Base-by-base conservation (phyloP, 306 rosid genomes). In the Dryas drummondii region DNA sequence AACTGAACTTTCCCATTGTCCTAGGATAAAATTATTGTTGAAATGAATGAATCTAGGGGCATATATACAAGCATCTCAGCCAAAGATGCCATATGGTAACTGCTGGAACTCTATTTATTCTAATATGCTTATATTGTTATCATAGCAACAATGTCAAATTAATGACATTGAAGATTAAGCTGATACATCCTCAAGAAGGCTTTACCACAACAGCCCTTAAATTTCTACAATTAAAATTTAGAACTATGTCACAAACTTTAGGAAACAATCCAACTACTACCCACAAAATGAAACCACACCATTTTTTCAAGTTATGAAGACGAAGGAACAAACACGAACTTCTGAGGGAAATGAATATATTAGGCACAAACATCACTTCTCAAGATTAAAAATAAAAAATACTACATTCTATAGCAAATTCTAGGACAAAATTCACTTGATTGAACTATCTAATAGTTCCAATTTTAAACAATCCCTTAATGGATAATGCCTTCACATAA, bases 401-500 rank as follows among this genome's bases (percentile, higher is more conserved):
- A 14, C 22, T 9, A 37, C 37, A 1, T 7, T 5, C 40, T 57
- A 4, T 17, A 19, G 62, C 62, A 19, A 57, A 32, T 57, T 22
- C 40, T 57, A 14, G n/a, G 55, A 51, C 55, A 51, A 4, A 50
- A 14, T 13, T 51, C 55, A 51, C 6, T 14, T 51, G 55, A 51
- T 11, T 32, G 13, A 51, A 51, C 14, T 51, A 51, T 13, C 55
- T 14, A 51, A 12, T 11, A 51, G 4, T 51, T 51, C 55, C 4
- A 51, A 51, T 0, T 51, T 51, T 11, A 51, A 51, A 51, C 55
- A 51, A 4, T 4, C 17, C 11, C 11, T 42, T 44, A 26, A 45
- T 42, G 49, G 48, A 51, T 7, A 80, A 66, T 70, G 77, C 76
- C 44, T 11, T 42, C 12, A 71, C 27, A n/a, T 60, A 64, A 76